Conservation (phyloP, 306 rosid species). For the Mimosa pudica region DNA sequence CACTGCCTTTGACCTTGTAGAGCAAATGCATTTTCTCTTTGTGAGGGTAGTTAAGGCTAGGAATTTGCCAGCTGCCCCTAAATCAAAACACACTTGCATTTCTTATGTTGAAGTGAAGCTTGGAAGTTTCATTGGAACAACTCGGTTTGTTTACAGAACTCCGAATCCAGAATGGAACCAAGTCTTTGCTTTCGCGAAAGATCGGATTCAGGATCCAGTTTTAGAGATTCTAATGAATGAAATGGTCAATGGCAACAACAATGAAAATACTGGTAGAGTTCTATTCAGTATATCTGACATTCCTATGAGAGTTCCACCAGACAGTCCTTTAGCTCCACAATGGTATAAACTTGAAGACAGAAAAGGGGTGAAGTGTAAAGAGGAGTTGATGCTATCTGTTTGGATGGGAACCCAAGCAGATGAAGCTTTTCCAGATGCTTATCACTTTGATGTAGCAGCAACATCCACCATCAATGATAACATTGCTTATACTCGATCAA, state of each 20-base stretch:
- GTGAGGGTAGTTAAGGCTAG: constrained; percentile 44
- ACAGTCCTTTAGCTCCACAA: constrained; percentile 48
- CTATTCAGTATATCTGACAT: constrained; percentile 36
- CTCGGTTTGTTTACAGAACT: constrained; percentile 19
- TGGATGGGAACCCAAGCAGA: constrained; percentile 69
- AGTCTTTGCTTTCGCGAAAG: constrained; percentile 31
- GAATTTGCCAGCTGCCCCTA: constrained; percentile 5
- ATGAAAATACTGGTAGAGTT: constrained; percentile 21
- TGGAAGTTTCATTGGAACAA: constrained; percentile 37
- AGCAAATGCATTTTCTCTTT: constrained; percentile 45
- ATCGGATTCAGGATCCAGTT: constrained; percentile 30
- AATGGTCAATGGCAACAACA: not conserved
- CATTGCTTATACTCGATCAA: constrained; percentile 25
- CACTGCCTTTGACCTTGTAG: constrained; percentile 42
- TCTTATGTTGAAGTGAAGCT: constrained; percentile 44
- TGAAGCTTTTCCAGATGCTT: constrained; percentile 42
- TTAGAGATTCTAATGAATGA: constrained; percentile 40
- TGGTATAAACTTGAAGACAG: constrained; percentile 43
- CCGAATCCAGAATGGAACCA: constrained; percentile 39
- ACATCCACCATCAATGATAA: not conserved
- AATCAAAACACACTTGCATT: not conserved
- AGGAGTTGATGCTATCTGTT: constrained; percentile 51
- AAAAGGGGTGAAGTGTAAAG: constrained; percentile 31
- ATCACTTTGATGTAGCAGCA: constrained; percentile 39
- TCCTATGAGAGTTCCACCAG: constrained; percentile 47